These are phyloP conservation scores for Neoscytalidium dimidiatum DNA, from an alignment of 2,329 filamentous ascomycete species.

Conservation along the genomic window DNA sequence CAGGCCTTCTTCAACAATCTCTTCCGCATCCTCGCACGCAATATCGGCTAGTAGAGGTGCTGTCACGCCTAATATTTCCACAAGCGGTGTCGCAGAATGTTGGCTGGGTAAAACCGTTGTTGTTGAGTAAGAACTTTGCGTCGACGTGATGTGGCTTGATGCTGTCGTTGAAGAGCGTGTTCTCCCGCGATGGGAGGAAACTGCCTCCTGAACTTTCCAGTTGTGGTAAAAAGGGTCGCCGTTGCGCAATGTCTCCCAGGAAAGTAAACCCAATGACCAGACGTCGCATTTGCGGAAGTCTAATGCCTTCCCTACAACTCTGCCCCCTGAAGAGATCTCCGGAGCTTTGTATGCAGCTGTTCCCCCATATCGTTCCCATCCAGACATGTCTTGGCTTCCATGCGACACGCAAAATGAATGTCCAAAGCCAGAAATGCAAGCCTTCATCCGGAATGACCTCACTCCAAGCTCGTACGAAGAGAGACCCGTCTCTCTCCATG, in stretches of 20 bases:
- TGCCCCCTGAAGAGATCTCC: background rate
- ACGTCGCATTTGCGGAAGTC: conserved; percentile 21
- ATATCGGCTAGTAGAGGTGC: too few species aligned
- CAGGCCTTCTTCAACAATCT: background rate
- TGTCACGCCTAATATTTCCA: too few species aligned
- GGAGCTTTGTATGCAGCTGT: conserved; percentile 16
- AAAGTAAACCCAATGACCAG: conserved; percentile 18
- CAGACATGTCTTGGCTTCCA: background rate
- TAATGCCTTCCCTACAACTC: background rate
- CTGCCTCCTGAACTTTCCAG: background rate
- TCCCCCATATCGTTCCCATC: conserved; percentile 14
- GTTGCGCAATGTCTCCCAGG: background rate
- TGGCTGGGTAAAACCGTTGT: too few species aligned
- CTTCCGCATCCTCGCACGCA: too few species aligned
- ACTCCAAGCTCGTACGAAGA: background rate
- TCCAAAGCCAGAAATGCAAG: conserved; percentile 19
- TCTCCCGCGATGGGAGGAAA: background rate
- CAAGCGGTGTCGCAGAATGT: too few species aligned
- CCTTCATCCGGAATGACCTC: background rate
- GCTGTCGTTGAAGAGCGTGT: background rate
- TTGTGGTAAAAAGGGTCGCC: background rate
- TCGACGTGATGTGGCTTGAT: too few species aligned
- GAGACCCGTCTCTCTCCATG: too few species aligned
- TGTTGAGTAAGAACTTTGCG: too few species aligned
- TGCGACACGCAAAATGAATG: conserved; percentile 7